Conservation (phyloP, 306 rosid species). For the Luffa aegyptiaca region DNA sequence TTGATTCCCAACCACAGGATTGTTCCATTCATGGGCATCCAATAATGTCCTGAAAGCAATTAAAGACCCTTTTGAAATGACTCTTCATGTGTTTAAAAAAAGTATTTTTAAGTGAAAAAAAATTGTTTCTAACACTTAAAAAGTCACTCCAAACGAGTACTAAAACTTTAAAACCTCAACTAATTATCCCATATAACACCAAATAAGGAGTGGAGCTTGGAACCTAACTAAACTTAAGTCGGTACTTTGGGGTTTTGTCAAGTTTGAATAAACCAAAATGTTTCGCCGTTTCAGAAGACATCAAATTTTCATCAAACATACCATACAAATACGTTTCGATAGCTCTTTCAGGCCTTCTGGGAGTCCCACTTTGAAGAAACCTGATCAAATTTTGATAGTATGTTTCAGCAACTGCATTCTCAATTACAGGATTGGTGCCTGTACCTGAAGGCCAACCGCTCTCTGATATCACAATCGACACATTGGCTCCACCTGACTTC, state of each 20-base stretch:
- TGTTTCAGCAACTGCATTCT: conserved; percentile 21
- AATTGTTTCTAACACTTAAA: too few relatives aligned
- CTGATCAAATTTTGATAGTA: conserved; percentile 39
- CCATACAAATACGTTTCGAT: conserved; percentile 23
- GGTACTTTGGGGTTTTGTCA: conserved; percentile 13
- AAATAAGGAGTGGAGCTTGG: too few relatives aligned
- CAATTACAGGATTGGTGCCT: conserved; percentile 13
- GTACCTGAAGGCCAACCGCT: conserved; percentile 68
- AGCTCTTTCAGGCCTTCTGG: conserved; percentile 20
- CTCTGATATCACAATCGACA: conserved; percentile 44
- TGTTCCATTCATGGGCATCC: too few relatives aligned
- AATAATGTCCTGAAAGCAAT: too few relatives aligned
- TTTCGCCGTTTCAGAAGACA: conserved; percentile 5
- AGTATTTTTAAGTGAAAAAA: too few relatives aligned
- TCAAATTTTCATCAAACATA: conserved; percentile 24
- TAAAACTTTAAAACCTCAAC: too few relatives aligned
- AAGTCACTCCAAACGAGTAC: too few relatives aligned
- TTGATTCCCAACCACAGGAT: too few relatives aligned
- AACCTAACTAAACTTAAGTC: conserved; percentile 6
- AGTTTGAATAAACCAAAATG: conserved; percentile 24
- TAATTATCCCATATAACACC: too few relatives aligned
- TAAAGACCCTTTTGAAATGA: too few relatives aligned
- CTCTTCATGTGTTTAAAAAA: too few relatives aligned
- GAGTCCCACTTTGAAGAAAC: conserved; percentile 36
- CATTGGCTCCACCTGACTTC: conserved; percentile 21